Evolutionary conservation across 2,329 filamentous ascomycete species (phyloP).

Genomic region (Eutypa lata): DNA sequence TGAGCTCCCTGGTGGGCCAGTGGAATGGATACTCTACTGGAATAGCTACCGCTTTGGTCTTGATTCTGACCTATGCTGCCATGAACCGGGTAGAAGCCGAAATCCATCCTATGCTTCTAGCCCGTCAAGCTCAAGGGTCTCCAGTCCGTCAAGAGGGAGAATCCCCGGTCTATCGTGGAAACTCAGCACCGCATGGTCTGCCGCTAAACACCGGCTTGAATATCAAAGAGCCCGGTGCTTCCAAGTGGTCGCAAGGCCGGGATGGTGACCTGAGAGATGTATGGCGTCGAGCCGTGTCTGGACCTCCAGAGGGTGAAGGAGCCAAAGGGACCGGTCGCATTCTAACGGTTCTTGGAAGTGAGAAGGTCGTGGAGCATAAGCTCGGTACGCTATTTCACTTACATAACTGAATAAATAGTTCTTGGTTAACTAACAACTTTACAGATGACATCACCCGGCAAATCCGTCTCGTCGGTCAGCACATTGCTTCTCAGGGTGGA

Average conservation of each 20-base stretch:
- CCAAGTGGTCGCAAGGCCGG: constrained; percentile 78
- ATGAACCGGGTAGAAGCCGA: constrained; percentile 77
- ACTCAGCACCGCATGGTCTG: constrained; percentile 81
- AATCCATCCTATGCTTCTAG: constrained; percentile 85
- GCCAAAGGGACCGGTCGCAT: constrained; percentile 65
- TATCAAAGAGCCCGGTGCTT: constrained; percentile 75
- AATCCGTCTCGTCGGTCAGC: constrained; percentile 81
- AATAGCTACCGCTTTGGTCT: constrained; percentile 63
- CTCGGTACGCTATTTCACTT: constrained; percentile 42
- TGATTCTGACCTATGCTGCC: constrained; percentile 68
- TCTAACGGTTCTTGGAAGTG: constrained; percentile 74
- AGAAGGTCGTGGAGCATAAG: constrained; percentile 70
- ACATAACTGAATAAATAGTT: not conserved
- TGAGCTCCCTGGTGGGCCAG: constrained; percentile 67
- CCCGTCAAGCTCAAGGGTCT: constrained; percentile 75
- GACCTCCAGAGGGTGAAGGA: constrained; percentile 61
- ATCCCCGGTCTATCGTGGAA: constrained; percentile 81
- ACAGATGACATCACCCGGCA: constrained; percentile 73
- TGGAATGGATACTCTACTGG: constrained; percentile 81
- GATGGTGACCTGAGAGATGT: constrained; percentile 90
- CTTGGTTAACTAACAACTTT: constrained; percentile 17
- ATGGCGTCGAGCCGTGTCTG: constrained; percentile 72
- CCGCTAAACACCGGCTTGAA: constrained; percentile 74
- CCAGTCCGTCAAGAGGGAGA: constrained; percentile 80
- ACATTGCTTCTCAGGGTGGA: constrained; percentile 67